A percentile compares a stretch with the other conserved stretches of the same genome.
Evolutionary conservation across 345 rosid species (phyloP).

Genomic region (Populus tremula): DNA sequence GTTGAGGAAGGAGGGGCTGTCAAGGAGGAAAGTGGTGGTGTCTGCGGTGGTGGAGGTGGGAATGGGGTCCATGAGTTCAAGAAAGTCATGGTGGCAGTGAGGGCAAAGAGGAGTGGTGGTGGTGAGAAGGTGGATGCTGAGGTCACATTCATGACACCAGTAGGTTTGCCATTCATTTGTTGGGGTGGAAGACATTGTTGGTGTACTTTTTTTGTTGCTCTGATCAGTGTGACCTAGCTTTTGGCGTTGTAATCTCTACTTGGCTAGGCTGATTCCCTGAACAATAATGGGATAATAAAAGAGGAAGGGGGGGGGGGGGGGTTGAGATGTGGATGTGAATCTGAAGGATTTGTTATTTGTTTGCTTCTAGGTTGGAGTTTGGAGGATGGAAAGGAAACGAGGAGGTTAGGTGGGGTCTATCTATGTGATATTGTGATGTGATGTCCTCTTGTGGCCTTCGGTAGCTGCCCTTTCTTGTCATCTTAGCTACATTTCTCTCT

Average conservation of each 20-base stretch:
- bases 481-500: neutral
- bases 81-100: conserved; percentile 29
- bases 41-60: conserved; percentile 7
- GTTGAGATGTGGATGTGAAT: neutral
- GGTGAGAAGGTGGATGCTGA: conserved; percentile 43
- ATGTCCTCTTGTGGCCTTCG: neutral
- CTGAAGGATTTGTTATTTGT: neutral
- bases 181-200: conserved; percentile 16
- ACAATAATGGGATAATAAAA: too few species aligned
- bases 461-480: neutral
- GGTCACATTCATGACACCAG: conserved; percentile 69
- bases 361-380: neutral
- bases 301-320: too few species aligned
- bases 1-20: conserved; percentile 46
- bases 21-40: conserved; percentile 24
- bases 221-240: too few species aligned
- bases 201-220: neutral
- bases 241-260: too few species aligned
- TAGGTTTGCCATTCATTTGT: conserved; percentile 34
- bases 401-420: neutral
- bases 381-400: neutral
- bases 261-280: too few species aligned
- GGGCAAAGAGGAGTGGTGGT: conserved; percentile 41
- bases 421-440: neutral
- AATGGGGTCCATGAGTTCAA: conserved; percentile 34